Base-by-base conservation (phyloP, 345 rosid species). In the Lepidium didymum region DNA sequence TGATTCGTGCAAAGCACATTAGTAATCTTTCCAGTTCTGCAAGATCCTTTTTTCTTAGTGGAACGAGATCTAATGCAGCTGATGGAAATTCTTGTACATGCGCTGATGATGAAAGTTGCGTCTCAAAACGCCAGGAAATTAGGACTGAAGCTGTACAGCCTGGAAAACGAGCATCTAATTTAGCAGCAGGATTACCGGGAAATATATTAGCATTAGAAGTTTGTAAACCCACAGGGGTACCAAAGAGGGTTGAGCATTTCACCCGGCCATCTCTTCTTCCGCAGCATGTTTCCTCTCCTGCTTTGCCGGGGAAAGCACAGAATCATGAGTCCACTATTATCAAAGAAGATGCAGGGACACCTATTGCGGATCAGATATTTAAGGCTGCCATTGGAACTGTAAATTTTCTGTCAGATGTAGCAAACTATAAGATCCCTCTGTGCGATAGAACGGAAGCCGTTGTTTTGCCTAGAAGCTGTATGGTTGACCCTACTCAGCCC, bases 1-100 rank as follows among this genome's bases (percentile, higher is more conserved):
- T 94, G 97, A 66, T 94, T 75, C 85, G 97, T 64, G 85, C 95
- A 42, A 94, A 94, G 85, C 85, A 81, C 43, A 68, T 94, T 15
- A 68, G 84, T 71, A 91, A 80, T 75, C 88, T 90, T 69, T 91
- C 97, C 56, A 88, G 81, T 67, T 75, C 74, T 62, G 97, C 96
- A 14, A 82, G 97, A 71, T 82, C 88, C 33, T 82, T 91, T 78
- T 81, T 91, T 35, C 73, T 94, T 6, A 68, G 72, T 56, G 97
- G 99, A 46, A 72, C 99, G 25, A 82, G 95, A 50, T 75, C 85
- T 65, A 74, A 81, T 75, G 73, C 82, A 43, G 78, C 85, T 34
- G 99, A 94, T 86, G 99, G 99, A 42, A 88, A 77, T 75, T 80
- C 97, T 18, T 93, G 98, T 73, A 70, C 88, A 41, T 75, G 87